Evolutionary conservation across 2,329 filamentous ascomycete species (phyloP).

Genomic region (Madurella fahalii): DNA sequence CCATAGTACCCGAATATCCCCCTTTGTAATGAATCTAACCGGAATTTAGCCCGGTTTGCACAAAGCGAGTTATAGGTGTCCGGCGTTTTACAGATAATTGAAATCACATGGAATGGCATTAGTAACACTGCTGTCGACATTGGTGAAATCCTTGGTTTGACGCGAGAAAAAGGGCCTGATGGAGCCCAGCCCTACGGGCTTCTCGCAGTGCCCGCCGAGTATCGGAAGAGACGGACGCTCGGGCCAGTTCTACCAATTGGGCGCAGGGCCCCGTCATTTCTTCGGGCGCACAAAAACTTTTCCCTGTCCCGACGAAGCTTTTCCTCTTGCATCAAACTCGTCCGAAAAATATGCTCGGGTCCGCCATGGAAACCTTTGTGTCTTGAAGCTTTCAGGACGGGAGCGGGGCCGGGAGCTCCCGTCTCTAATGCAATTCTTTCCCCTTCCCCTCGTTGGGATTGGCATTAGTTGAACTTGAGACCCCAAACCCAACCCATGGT

Average conservation of each 20-base stretch:
- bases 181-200: no score
- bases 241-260: constrained; percentile 2
- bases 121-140: neutral
- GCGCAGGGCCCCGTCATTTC: constrained; percentile 4
- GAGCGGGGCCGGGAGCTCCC: constrained; percentile 7
- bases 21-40: constrained; percentile 12
- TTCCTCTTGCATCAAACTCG: neutral
- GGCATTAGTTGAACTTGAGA: constrained; percentile 14
- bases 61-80: constrained; percentile 1
- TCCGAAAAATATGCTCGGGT: no score
- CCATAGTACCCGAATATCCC: constrained; percentile 7
- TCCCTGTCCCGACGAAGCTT: neutral
- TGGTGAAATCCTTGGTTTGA: neutral
- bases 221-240: neutral
- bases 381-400: neutral
- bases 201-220: no score
- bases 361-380: neutral
- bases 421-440: neutral
- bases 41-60: neutral
- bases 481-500: constrained; percentile 7
- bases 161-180: neutral
- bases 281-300: constrained; percentile 11
- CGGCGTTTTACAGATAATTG: constrained; percentile 5
- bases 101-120: neutral
- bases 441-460: constrained; percentile 4